Base-by-base conservation (phyloP, 2,329 filamentous ascomycete genomes). In the Clarireedia sp. region DNA sequence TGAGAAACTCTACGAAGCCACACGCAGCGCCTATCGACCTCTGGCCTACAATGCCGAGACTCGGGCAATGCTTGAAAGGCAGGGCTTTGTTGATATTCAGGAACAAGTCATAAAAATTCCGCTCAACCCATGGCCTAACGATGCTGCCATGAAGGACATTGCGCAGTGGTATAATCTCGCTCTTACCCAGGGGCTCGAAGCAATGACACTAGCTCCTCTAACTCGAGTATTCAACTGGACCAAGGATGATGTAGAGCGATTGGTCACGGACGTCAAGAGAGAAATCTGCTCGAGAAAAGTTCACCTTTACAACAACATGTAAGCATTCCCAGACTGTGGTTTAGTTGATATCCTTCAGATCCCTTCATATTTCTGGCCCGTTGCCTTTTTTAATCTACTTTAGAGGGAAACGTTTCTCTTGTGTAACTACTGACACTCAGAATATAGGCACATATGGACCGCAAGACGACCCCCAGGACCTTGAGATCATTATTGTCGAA, bases 81-180 rank as follows among this genome's bases (percentile, higher is more conserved):
- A 84, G 49, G 92, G 92, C 14, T 96, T 95, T 68, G 83, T 84
- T 38, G 86, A 96, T 58, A 83, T 96, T 63, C 79, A 80, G 60
- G 85, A 92, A 68, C 76, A 81, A 58, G 77, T 82, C 51, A 82
- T 88, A 59, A 78, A 78, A 56, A 74, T 92, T 37, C 88, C 89
- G 29, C 77, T 89, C 66, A 92, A 86, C 66, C 82, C 84, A 23
- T 92, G 88, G 86, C 80, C 82, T 57, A 69, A 74, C 24, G 82
- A 89, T 63, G 74, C 78, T 24, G 76, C 82, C 60, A 77, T 83
- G 62, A 84, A 82, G 59, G 79, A 86, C 45, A 78, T 90, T 52
- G 89, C 87, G 29, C 78, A 83, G 56, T 95, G 89, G 87, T 95
- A 95, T 72, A 90, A 92, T 66, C 74, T 92, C 23, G 85, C 83